Percentiles rank a stretch among this genome's conserved stretches.
These are phyloP conservation scores for Macrophomina tecta DNA, from an alignment of 2,329 filamentous ascomycete species.

Conservation along the genomic window DNA sequence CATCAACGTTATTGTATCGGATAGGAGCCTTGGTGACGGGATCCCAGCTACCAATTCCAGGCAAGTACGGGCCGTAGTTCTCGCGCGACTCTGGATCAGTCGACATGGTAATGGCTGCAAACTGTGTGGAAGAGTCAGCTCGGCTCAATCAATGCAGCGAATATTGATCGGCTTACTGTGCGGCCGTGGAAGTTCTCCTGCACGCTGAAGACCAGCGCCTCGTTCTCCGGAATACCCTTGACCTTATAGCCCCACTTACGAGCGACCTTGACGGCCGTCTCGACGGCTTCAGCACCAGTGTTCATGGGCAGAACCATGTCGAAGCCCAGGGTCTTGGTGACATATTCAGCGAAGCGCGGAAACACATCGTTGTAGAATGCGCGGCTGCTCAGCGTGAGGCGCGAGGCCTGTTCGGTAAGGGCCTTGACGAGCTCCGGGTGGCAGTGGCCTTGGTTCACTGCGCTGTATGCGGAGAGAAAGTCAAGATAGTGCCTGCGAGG, in stretches of 20 bases:
- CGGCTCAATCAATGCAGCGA: not conserved
- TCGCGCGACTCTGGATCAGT: constrained; percentile 94
- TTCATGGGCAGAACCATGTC: constrained; percentile 99
- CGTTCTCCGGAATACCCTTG: constrained; percentile 83
- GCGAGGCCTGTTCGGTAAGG: constrained; percentile 84
- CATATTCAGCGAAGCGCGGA: constrained; percentile 91
- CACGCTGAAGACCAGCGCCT: constrained; percentile 84
- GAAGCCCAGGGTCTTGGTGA: constrained; percentile 87
- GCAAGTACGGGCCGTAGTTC: constrained; percentile 96
- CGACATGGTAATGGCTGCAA: constrained; percentile 93
- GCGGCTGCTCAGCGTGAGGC: constrained; percentile 88
- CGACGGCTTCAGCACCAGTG: constrained; percentile 93
- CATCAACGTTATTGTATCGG: constrained; percentile 82
- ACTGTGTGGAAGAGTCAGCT: constrained; percentile 56
- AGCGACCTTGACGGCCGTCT: constrained; percentile 95
- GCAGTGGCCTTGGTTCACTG: constrained; percentile 97
- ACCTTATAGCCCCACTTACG: constrained; percentile 98
- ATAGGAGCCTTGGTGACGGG: constrained; percentile 80
- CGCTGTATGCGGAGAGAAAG: constrained; percentile 97
- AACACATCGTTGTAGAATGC: constrained; percentile 99
- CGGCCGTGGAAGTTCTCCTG: constrained; percentile 95
- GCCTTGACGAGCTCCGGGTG: constrained; percentile 95
- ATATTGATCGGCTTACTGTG: constrained; percentile 67
- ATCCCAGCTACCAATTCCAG: constrained; percentile 78
- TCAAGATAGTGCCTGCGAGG: constrained; percentile 77